Base-by-base conservation (phyloP, 1,284 basidiomycete species). In the Cerrena zonata region DNA sequence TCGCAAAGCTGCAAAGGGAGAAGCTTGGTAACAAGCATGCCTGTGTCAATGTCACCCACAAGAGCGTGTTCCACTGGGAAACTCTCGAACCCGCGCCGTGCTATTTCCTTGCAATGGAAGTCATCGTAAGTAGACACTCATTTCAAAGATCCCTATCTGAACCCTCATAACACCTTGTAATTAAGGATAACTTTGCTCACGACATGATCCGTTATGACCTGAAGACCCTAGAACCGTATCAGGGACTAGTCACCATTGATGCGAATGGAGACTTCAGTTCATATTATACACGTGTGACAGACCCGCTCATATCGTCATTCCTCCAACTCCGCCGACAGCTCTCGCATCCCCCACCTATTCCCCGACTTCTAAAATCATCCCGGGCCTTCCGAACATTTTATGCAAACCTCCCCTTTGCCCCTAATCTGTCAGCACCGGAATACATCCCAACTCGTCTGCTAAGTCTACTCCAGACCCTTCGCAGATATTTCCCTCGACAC, bases 401-500 rank as follows among this genome's bases (percentile, higher is more conserved):
- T 64, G 63, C 77, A 4, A 72, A 75, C 27, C 72, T 96, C 25
- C 94, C 94, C 0, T 92, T 99, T 65, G 86, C 89, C 2, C 86
- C 95, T 2, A 99, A 99, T 69, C 76, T 99, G 15, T 90, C 92
- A 1, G 58, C 70, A n/a, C 86, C 91, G 1, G 91, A 98, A 65
- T 99, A 87, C 68, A 77, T 99, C 54, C 96, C 96, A 1, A 98
- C 96, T 0, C 88, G 92, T 48, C 80, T 94, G n/a, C 75, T 98
- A 22, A 81, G 80, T 54, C 84, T 99, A 57, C 73, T 99, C 18
- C 84, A 86, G 59, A 84, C 86, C 10, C 77, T 99, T n/a, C 80
- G 89, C 45, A 76, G 76, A 34, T 75, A 88, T 65, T 95, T 99
- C 65, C 96, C 96, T 7, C 80, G 84, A 3, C 96, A 99, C 69